These are phyloP conservation scores for Fraxinus nigra DNA, from an alignment of 305 asterid genomes.

Conservation along the genomic window DNA sequence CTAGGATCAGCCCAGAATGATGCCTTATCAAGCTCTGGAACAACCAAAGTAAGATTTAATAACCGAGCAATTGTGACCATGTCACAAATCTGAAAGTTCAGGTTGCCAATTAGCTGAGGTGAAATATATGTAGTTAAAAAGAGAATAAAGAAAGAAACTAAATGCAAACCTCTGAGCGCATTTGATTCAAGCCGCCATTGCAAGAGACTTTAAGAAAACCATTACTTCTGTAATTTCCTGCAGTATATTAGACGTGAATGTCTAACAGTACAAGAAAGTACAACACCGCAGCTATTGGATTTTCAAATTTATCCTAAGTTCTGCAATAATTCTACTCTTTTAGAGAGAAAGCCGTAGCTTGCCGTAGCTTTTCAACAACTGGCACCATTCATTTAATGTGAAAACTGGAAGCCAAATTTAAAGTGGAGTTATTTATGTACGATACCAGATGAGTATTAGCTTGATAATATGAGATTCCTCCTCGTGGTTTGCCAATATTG, in stretches of 20 bases:
- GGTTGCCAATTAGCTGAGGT: constrained; percentile 25
- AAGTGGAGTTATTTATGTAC: neutral
- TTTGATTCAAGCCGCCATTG: constrained; percentile 99
- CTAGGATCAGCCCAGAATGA: constrained; percentile 99
- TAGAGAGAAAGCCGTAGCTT: neutral
- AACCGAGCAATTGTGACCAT: constrained; percentile 93
- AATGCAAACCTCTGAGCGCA: constrained; percentile 89
- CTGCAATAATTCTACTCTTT: constrained; percentile 12
- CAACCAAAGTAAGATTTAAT: constrained; percentile 87
- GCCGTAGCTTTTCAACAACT: neutral
- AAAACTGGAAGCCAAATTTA: constrained; percentile 9
- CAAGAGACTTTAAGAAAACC: constrained; percentile 92
- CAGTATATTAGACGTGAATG: constrained; percentile 17
- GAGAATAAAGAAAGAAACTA: constrained; percentile 1
- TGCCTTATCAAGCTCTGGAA: constrained; percentile 92
- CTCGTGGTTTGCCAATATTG: neutral
- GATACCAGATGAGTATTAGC: neutral
- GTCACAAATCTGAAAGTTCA: constrained; percentile 81
- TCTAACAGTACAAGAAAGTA: constrained; percentile 5
- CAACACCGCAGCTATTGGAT: neutral
- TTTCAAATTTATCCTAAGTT: constrained; percentile 5
- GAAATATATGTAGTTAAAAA: constrained; percentile 17
- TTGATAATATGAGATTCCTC: neutral
- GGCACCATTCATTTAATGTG: neutral
- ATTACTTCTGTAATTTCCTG: constrained; percentile 92